phyloP scores from a whole-genome alignment of 2,329 filamentous ascomycete genomes.

The Clonostachys solani region DNA sequence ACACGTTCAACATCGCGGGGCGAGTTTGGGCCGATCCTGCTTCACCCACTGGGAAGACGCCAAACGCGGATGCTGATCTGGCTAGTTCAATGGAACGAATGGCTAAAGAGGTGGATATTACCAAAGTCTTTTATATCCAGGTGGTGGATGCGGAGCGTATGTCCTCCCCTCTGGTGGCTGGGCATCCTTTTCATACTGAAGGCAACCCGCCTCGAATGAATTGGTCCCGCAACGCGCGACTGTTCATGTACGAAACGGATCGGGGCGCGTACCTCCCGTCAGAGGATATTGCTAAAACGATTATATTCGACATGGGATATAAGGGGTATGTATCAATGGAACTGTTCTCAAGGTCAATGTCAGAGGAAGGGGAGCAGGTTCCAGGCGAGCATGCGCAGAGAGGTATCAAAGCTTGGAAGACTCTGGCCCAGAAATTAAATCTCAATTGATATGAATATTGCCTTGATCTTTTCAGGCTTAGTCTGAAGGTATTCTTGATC shows the following conservation, averaged over 20 bases:
- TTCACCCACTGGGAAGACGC: constrained; percentile 40
- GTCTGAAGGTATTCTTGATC: too few relatives aligned
- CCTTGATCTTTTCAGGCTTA: too few relatives aligned
- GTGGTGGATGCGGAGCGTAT: constrained; percentile 70
- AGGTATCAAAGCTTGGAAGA: constrained; percentile 2
- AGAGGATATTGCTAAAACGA: constrained; percentile 51
- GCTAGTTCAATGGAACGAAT: constrained; percentile 49
- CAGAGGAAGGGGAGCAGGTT: constrained; percentile 7
- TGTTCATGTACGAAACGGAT: constrained; percentile 51
- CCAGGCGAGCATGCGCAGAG: constrained; percentile 13
- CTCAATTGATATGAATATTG: background rate
- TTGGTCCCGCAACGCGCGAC: constrained; percentile 22
- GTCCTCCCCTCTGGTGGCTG: constrained; percentile 45
- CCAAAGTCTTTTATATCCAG: constrained; percentile 72
- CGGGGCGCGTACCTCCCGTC: constrained; percentile 66
- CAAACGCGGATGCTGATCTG: constrained; percentile 51
- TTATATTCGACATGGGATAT: constrained; percentile 61
- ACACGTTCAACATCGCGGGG: constrained; percentile 75
- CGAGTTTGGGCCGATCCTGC: constrained; percentile 68
- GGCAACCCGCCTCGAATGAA: constrained; percentile 1
- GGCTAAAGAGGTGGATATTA: constrained; percentile 51
- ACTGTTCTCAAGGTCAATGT: constrained; percentile 47
- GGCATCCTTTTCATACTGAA: constrained; percentile 9
- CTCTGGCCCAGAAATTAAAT: background rate
- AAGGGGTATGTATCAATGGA: constrained; percentile 69